These are phyloP conservation scores for Ceriops decandra DNA, from an alignment of 345 rosid species.

Conservation along the genomic window DNA sequence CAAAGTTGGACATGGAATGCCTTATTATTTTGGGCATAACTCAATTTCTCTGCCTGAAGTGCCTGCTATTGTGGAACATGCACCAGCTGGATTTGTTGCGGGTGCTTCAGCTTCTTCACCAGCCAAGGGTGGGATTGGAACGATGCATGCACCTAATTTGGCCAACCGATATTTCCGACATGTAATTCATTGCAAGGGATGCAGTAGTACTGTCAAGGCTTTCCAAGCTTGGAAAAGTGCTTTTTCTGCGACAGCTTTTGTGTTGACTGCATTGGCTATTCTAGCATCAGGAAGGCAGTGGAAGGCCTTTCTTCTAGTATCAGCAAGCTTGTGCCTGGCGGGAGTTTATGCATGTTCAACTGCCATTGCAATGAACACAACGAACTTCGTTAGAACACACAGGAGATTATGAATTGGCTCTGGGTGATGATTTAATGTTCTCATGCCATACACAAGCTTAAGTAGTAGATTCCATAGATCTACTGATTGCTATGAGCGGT, in stretches of 20 bases:
- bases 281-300: constrained; percentile 64
- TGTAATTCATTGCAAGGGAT: constrained; percentile 80
- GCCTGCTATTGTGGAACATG: constrained; percentile 85
- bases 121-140: constrained; percentile 72
- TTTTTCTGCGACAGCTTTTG: constrained; percentile 44
- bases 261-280: constrained; percentile 55
- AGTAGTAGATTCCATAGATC: too few species aligned
- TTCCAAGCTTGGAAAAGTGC: constrained; percentile 59
- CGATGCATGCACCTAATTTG: constrained; percentile 79
- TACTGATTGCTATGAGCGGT: too few species aligned
- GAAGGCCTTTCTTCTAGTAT: constrained; percentile 55
- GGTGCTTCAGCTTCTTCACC: constrained; percentile 66
- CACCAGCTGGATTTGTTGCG: constrained; percentile 83
- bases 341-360: constrained; percentile 60
- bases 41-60: constrained; percentile 59
- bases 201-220: constrained; percentile 53
- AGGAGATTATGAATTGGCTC: constrained; percentile 51
- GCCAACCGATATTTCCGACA: constrained; percentile 81
- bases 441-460: too few species aligned
- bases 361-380: constrained; percentile 65
- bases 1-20: constrained; percentile 97
- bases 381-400: constrained; percentile 83
- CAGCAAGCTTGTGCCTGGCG: constrained; percentile 54
- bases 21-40: constrained; percentile 79
- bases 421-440: too few species aligned